Base-by-base conservation (phyloP, 495 filamentous ascomycete genomes). In the Penicillium goetzii region DNA sequence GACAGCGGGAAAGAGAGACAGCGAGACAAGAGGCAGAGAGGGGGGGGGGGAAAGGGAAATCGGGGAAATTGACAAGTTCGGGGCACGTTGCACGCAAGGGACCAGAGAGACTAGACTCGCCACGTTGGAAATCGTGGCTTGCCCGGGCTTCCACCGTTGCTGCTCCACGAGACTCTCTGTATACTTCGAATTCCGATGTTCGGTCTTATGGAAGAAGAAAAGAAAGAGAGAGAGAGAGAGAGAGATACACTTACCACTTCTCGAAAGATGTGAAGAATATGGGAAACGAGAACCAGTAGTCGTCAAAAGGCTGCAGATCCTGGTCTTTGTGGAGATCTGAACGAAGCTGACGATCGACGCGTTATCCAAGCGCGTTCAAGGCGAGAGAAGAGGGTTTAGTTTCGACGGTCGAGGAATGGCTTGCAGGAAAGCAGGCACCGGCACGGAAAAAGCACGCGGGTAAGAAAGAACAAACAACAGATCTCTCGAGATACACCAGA, bases 331-430 rank as follows among this genome's bases (percentile, higher is more conserved):
- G 60, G 53, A 63, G 43, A 63, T 60, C 56, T 53, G 67, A 52
- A 67, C 61, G 56, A 60, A 15, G 30, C 30, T 8, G 57, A 56
- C 58, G 68, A 72, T 72, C 67, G 70, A 69, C 65, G 64, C 65
- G 69, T 77, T 68, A 60, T 62, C 63, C 62, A 66, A 61, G 68
- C 66, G 66, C 61, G 67, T 66, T 58, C 60, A 54, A 4, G 60
- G 41, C 52, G 72, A 78, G 75, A 73, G 73, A 73, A 71, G 74
- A 78, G 79, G 77, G 77, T 81, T 80, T 80, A 69, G 79, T 79
- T 68, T 80, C 79, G 81, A 77, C 77, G 17, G 49, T 75, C 33
- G 12, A 72, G 73, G 65, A 72, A 79, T 79, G 80, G 73, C 78
- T 78, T 77, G 81, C 79, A 81, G 81, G 68, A 63, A 71, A 68